A percentile compares a stretch with the other conserved stretches of the same genome.
phyloP scores from a whole-genome alignment of 106 monocot genomes.

The Dendrobium catenatum region DNA sequence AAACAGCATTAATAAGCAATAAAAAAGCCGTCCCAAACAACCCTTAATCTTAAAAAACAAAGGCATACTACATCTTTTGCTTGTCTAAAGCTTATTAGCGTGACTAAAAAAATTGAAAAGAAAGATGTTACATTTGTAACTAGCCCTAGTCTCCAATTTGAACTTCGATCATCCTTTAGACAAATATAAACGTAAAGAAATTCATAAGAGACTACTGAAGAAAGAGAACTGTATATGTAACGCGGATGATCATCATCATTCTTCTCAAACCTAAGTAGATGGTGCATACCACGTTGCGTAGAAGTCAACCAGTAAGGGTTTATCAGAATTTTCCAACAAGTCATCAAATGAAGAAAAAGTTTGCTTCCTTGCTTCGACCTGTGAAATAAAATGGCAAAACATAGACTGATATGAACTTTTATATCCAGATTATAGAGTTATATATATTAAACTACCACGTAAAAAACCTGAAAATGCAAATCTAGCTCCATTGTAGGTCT shows the following conservation, averaged over 20 bases:
- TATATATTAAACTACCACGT: neutral
- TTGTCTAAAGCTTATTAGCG: no score
- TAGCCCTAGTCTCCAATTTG: neutral
- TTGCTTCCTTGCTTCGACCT: constrained; percentile 76
- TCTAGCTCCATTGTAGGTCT: neutral
- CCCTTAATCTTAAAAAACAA: no score
- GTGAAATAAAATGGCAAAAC: constrained; percentile 5
- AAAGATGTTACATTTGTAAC: neutral
- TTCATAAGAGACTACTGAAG: neutral
- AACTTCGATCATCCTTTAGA: neutral
- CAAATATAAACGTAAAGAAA: neutral
- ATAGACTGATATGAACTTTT: neutral
- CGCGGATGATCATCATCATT: neutral
- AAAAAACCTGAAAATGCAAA: neutral
- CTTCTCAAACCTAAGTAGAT: neutral
- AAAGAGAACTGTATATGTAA: neutral
- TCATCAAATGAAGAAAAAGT: constrained; percentile 89
- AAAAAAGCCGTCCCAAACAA: no score
- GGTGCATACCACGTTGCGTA: constrained; percentile 77
- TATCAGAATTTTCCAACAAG: constrained; percentile 64
- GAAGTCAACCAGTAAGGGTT: constrained; percentile 87
- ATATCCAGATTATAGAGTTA: neutral
- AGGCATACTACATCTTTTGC: no score
- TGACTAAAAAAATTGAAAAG: neutral
- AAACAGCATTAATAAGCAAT: no score